Conservation (phyloP, 192 early-diverging fungal species). For the Diversispora epigaea region DNA sequence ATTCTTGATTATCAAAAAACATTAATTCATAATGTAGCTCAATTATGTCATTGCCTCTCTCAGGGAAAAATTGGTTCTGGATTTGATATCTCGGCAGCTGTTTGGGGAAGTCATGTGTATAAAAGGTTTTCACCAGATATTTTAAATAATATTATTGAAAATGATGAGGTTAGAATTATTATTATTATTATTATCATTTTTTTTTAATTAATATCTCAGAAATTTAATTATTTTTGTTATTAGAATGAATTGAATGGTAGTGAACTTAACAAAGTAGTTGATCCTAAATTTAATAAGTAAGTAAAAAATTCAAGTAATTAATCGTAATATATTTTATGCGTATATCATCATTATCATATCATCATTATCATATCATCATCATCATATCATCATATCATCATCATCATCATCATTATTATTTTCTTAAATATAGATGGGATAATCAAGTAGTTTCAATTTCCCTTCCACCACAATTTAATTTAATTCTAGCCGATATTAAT, state of each 20-base stretch:
- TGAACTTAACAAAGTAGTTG: slow-evolving; percentile 40
- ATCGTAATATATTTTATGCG: too few species aligned
- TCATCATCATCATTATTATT: neutral
- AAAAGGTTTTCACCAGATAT: slow-evolving; percentile 75
- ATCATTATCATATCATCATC: neutral
- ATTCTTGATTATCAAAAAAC: slow-evolving; percentile 5
- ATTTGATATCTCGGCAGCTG: slow-evolving; percentile 92
- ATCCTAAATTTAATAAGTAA: slow-evolving; percentile 43
- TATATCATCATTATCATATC: too few species aligned
- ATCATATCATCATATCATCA: too few species aligned
- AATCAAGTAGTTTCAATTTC: slow-evolving; percentile 58
- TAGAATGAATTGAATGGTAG: slow-evolving; percentile 38
- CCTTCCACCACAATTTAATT: slow-evolving; percentile 69
- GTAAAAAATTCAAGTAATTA: too few species aligned
- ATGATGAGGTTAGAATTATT: too few species aligned
- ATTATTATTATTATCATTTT: neutral
- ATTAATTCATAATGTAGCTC: slow-evolving; percentile 84
- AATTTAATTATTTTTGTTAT: neutral
- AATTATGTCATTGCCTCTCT: slow-evolving; percentile 93
- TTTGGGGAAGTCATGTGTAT: slow-evolving; percentile 89
- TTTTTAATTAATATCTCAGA: neutral
- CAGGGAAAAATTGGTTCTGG: slow-evolving; percentile 98
- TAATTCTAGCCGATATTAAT: slow-evolving; percentile 92
- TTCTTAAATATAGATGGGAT: slow-evolving; percentile 60
- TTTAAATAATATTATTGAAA: slow-evolving; percentile 57